Conservation (phyloP, 768 basidiomycete species). For the Collybia nuda region DNA sequence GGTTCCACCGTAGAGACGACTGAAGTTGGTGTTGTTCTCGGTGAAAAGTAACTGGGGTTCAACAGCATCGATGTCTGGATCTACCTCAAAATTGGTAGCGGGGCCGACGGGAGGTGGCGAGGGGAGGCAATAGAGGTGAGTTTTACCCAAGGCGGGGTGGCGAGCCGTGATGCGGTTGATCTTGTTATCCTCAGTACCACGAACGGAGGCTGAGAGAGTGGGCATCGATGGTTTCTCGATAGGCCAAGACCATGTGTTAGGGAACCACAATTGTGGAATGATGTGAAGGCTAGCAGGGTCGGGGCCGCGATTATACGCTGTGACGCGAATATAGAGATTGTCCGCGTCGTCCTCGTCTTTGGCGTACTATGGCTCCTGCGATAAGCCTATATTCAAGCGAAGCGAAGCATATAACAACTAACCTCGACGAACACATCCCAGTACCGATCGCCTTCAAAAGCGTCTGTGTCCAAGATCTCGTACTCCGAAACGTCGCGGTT, state of each 20-base stretch:
- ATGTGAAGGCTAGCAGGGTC: slow-evolving; percentile 93
- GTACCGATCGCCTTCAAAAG: slow-evolving; percentile 89
- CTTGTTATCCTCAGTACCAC: slow-evolving; percentile 39
- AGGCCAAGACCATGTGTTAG: slow-evolving; percentile 98
- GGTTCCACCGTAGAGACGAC: slow-evolving; percentile 83
- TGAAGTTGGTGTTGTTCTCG: slow-evolving; percentile 97
- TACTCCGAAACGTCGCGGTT: slow-evolving; percentile 87
- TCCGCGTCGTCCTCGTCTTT: slow-evolving; percentile 94
- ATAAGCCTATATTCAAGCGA: slow-evolving; percentile 4
- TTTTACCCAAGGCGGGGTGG: slow-evolving; percentile 75
- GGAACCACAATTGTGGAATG: slow-evolving; percentile 95
- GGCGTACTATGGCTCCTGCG: slow-evolving; percentile 66
- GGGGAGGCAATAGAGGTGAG: slow-evolving; percentile 84
- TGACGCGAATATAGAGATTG: slow-evolving; percentile 89
- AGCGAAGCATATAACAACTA: slow-evolving; percentile 20
- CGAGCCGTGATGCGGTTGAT: slow-evolving; percentile 65
- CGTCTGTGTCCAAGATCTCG: slow-evolving; percentile 91
- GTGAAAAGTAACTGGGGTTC: slow-evolving; percentile 91
- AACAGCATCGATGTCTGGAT: slow-evolving; percentile 66
- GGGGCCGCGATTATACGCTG: slow-evolving; percentile 94
- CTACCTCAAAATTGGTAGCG: slow-evolving; percentile 58
- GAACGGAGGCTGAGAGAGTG: slow-evolving; percentile 51
- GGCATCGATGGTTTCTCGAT: slow-evolving; percentile 66
- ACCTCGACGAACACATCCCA: slow-evolving; percentile 99
- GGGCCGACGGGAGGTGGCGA: slow-evolving; percentile 89